Percentiles rank a stretch among this genome's conserved stretches.
phyloP scores from a whole-genome alignment of 352 stramenopile species.

The Phytophthora colocasiae region DNA sequence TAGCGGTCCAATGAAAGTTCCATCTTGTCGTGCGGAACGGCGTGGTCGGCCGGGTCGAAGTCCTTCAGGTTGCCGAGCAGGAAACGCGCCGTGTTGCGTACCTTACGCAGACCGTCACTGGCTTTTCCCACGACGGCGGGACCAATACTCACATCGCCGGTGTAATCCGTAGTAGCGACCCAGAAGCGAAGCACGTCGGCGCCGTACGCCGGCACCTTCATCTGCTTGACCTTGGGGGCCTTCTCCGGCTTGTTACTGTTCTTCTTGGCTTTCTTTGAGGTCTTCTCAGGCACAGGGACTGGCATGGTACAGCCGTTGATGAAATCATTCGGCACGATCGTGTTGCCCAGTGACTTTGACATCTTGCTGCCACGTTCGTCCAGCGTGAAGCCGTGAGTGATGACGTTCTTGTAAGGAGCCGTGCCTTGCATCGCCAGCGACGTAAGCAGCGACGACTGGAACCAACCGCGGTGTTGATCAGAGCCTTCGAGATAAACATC shows the following conservation, averaged over 20 bases:
- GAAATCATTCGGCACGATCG: conserved; percentile 94
- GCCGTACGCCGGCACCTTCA: conserved; percentile 92
- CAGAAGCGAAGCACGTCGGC: conserved; percentile 98
- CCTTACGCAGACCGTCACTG: conserved; percentile 80
- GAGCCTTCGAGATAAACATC: conserved; percentile 98
- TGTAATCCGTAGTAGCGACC: conserved; percentile 98
- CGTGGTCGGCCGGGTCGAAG: conserved; percentile 88
- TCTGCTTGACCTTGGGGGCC: conserved; percentile 64
- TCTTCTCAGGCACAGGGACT: conserved; percentile 24
- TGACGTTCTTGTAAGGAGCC: conserved; percentile 95
- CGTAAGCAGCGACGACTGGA: conserved; percentile 98
- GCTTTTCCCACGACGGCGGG: conserved; percentile 91
- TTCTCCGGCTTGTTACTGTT: conserved; percentile 66
- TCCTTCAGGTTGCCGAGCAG: conserved; percentile 96
- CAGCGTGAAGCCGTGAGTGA: conserved; percentile 99
- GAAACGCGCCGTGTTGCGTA: conserved; percentile 98
- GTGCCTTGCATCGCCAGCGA: conserved; percentile 82
- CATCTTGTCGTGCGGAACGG: conserved; percentile 90
- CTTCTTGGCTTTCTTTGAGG: conserved; percentile 76
- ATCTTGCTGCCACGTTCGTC: conserved; percentile 99
- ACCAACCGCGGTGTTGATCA: conserved; percentile 99
- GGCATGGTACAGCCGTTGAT: conserved; percentile 91
- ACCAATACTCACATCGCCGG: conserved; percentile 95
- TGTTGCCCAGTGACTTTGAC: conserved; percentile 99
- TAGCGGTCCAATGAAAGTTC: conserved; percentile 93